phyloP scores from a whole-genome alignment of 768 basidiomycete genomes.

The Phaeolepiota aurea region DNA sequence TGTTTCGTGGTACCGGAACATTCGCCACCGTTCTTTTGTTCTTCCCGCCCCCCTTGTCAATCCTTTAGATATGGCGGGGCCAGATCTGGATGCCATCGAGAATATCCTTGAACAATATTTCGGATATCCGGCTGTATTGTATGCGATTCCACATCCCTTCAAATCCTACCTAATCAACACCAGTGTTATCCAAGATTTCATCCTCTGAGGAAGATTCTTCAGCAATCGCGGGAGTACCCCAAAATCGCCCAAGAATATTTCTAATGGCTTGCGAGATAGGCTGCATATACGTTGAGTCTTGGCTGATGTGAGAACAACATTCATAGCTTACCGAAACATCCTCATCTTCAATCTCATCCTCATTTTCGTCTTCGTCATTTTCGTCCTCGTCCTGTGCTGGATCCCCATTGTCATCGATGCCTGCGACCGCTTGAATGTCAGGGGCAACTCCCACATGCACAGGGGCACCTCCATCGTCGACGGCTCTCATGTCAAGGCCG shows the following conservation, averaged over 20 bases:
- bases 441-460: not conserved
- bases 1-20: too few relatives aligned
- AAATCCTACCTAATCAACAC: conserved; percentile 24
- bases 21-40: too few relatives aligned
- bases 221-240: conserved; percentile 27
- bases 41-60: too few relatives aligned
- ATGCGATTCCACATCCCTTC: too few relatives aligned
- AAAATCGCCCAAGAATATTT: conserved; percentile 53
- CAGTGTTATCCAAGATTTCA: conserved; percentile 21
- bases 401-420: conserved; percentile 17
- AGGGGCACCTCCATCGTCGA: not conserved
- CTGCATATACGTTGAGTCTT: conserved; percentile 20
- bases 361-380: conserved; percentile 31
- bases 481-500: conserved; percentile 24
- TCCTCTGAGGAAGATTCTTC: conserved; percentile 34
- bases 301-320: not conserved
- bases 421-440: not conserved
- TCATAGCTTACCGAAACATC: conserved; percentile 39
- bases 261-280: conserved; percentile 53
- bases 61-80: too few relatives aligned
- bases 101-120: too few relatives aligned
- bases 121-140: too few relatives aligned
- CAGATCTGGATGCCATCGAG: too few relatives aligned
- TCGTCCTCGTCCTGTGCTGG: conserved; percentile 22
- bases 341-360: conserved; percentile 34